phyloP scores from a whole-genome alignment of 208 protist genomes.

The Trichomonas tenax region DNA sequence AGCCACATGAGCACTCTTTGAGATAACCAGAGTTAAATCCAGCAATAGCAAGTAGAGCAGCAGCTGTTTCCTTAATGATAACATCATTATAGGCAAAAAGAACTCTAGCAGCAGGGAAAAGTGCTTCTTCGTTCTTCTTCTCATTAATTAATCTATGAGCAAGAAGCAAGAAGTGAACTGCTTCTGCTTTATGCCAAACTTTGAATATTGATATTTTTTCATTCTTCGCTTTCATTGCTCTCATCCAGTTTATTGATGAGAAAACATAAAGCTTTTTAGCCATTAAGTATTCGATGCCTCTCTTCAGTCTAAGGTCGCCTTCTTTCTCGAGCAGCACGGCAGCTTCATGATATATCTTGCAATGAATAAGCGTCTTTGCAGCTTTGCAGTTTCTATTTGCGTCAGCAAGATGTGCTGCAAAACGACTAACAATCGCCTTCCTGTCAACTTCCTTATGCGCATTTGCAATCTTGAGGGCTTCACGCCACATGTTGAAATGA shows the following conservation, averaged over 20 bases:
- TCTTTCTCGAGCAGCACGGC: not conserved
- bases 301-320: not conserved
- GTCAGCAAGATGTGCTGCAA: not conserved
- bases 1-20: not conserved
- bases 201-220: not conserved
- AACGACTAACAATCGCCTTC: not conserved
- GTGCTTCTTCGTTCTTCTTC: not conserved
- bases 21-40: not conserved
- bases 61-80: not conserved
- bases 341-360: not conserved
- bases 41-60: not conserved
- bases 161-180: not conserved
- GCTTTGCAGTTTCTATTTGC: not conserved
- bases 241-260: not conserved
- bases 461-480: not conserved
- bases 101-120: not conserved
- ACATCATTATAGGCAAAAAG: not conserved
- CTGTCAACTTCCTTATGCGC: not conserved
- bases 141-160: not conserved
- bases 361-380: not conserved
- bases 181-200: slow-evolving; percentile 21
- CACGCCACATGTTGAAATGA: not conserved
- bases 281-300: not conserved
- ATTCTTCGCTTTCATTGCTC: not conserved
- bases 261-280: not conserved